phyloP scores from a whole-genome alignment of 805 yeast species.

The Cyberlindnera meyerae region DNA sequence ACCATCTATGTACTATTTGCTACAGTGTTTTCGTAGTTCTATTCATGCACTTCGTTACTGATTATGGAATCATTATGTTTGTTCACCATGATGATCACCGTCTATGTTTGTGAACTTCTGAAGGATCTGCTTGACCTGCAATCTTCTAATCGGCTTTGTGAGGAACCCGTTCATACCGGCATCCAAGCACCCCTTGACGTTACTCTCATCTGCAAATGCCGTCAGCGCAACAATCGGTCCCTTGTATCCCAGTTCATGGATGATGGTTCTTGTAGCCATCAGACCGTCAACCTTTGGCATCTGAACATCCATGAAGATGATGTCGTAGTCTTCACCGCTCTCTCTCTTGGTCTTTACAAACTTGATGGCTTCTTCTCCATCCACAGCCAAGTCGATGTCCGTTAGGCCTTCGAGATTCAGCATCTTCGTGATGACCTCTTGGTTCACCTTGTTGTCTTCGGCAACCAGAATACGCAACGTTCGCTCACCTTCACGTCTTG shows the following conservation, averaged over 20 bases:
- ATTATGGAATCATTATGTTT: too few species aligned
- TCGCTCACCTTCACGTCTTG: too few species aligned
- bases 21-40: constrained; percentile 2
- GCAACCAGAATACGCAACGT: constrained; percentile 76
- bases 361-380: constrained; percentile 86
- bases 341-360: constrained; percentile 37
- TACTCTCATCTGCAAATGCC: constrained; percentile 91
- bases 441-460: constrained; percentile 91
- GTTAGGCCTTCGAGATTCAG: constrained; percentile 73
- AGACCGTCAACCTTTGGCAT: constrained; percentile 95
- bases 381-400: constrained; percentile 73
- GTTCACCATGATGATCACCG: too few species aligned
- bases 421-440: constrained; percentile 90
- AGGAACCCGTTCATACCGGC: constrained; percentile 94
- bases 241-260: constrained; percentile 59
- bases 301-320: constrained; percentile 95
- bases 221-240: constrained; percentile 91
- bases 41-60: too few species aligned
- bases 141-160: constrained; percentile 80
- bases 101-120: constrained; percentile 23
- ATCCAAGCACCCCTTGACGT: constrained; percentile 75
- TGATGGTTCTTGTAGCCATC: constrained; percentile 69
- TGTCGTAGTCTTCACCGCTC: constrained; percentile 44
- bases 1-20: constrained; percentile 10
- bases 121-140: constrained; percentile 54